Percentiles rank a stretch among this genome's conserved stretches.
Evolutionary conservation across 331 rosid species (phyloP).

Genomic region (Saraca asoca): DNA sequence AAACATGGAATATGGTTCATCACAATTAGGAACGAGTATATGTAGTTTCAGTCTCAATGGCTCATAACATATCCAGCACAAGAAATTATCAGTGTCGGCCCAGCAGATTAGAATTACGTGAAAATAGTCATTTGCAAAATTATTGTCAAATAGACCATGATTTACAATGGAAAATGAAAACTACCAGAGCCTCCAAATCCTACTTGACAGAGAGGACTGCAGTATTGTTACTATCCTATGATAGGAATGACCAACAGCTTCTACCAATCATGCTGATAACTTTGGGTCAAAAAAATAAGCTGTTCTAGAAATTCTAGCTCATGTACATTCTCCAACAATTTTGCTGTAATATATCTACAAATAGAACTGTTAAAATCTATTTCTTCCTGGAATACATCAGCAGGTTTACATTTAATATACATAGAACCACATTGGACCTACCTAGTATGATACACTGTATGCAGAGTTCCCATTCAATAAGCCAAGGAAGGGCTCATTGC

Average conservation of each 20-base stretch:
- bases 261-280: conserved; percentile 37
- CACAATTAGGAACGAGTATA: no score
- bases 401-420: conserved; percentile 50
- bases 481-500: conserved; percentile 24
- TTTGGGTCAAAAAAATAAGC: conserved; percentile 31
- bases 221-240: conserved; percentile 16
- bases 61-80: neutral
- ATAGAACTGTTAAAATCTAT: conserved; percentile 39
- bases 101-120: conserved; percentile 17
- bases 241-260: conserved; percentile 33
- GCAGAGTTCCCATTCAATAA: conserved; percentile 29
- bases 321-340: conserved; percentile 44
- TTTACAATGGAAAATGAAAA: conserved; percentile 33
- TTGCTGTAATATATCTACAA: conserved; percentile 34
- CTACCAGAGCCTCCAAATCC: conserved; percentile 10
- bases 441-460: conserved; percentile 42
- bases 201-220: conserved; percentile 4
- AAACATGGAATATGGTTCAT: no score
- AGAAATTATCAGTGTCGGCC: conserved; percentile 12
- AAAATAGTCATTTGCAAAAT: conserved; percentile 8
- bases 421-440: conserved; percentile 29
- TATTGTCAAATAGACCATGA: conserved; percentile 36
- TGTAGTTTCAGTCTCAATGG: no score
- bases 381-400: conserved; percentile 42
- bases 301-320: conserved; percentile 26